Evolutionary conservation across 2,329 filamentous ascomycete species (phyloP).

Genomic region (Colletotrichum brevisporum): DNA sequence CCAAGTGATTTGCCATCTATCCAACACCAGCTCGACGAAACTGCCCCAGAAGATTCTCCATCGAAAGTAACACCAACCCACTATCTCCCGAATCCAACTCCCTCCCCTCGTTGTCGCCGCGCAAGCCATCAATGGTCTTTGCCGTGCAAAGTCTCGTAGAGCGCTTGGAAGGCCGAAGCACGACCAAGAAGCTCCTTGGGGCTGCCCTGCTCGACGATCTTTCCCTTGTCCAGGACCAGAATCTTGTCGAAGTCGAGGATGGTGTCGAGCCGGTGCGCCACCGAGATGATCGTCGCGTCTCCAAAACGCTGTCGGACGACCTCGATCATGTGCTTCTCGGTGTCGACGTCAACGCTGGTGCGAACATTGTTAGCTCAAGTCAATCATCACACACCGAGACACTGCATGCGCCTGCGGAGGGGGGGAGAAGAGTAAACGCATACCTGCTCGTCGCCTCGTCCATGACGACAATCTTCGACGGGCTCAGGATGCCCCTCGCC

Average conservation of each 20-base stretch:
- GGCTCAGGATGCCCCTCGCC: background rate
- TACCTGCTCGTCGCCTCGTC: constrained; percentile 18
- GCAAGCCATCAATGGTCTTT: too few species aligned
- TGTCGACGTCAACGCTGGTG: background rate
- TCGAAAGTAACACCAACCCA: too few species aligned
- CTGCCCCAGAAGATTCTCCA: too few species aligned
- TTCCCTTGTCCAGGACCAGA: constrained; percentile 1
- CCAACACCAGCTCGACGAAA: too few species aligned
- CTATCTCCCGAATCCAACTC: too few species aligned
- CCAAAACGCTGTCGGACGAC: background rate
- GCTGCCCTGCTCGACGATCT: background rate
- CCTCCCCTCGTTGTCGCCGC: too few species aligned
- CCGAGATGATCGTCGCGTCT: background rate
- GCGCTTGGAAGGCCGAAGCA: too few species aligned
- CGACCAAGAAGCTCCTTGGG: background rate
- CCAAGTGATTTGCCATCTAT: too few species aligned
- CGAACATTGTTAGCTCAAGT: background rate
- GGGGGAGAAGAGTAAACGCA: background rate
- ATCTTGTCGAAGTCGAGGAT: background rate
- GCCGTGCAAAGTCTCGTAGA: too few species aligned
- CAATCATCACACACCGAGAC: background rate
- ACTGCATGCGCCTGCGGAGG: background rate
- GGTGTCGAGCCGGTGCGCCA: constrained; percentile 1
- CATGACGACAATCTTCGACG: constrained; percentile 4
- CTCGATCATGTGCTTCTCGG: background rate